Conservation (phyloP, 129 eudicot species). For the Saposhnikovia divaricata region DNA sequence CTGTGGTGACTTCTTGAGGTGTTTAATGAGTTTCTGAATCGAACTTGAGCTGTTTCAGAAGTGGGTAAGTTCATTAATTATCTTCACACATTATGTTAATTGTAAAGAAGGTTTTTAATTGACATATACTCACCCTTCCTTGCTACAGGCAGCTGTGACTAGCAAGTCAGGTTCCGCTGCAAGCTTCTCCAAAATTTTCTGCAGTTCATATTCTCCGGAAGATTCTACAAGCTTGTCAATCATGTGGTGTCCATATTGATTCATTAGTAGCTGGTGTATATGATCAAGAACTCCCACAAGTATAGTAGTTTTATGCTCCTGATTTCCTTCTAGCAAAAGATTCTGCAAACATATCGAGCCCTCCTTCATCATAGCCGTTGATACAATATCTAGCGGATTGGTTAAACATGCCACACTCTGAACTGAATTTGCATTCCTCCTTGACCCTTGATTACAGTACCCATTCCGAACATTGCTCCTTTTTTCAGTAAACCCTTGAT, state of each 20-base stretch:
- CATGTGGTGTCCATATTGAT: constrained; percentile 13
- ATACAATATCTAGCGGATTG: neutral
- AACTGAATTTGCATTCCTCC: neutral
- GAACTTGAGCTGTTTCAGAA: constrained; percentile 7
- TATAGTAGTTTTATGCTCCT: neutral
- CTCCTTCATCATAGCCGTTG: constrained; percentile 3
- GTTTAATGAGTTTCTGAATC: neutral
- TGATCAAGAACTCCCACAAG: constrained; percentile 11
- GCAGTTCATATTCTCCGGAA: neutral
- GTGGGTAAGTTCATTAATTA: neutral
- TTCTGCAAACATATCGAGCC: constrained; percentile 2
- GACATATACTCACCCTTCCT: constrained; percentile 3
- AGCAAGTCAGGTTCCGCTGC: neutral
- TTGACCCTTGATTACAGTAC: neutral
- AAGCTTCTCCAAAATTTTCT: neutral
- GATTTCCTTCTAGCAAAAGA: neutral
- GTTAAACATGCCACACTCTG: neutral
- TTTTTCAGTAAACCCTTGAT: neutral
- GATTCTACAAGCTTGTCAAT: constrained; percentile 6
- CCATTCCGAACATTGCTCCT: neutral
- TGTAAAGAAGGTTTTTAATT: neutral
- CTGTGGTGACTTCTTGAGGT: constrained; percentile 4
- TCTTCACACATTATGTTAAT: neutral
- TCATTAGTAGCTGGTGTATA: neutral
- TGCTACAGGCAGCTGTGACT: neutral